phyloP scores from a whole-genome alignment of 768 basidiomycete species.

The Lentinula boryana region DNA sequence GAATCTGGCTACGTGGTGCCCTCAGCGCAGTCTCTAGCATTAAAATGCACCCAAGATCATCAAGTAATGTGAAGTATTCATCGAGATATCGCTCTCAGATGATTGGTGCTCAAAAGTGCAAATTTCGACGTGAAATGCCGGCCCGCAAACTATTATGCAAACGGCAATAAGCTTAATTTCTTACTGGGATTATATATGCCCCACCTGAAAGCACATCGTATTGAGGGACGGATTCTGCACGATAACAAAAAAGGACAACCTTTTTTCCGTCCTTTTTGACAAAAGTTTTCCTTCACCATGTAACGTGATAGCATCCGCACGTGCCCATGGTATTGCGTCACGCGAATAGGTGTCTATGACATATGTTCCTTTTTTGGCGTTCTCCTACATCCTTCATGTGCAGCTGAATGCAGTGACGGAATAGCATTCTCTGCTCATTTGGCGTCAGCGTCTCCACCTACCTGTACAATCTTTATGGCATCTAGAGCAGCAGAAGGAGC shows the following conservation, averaged over 20 bases:
- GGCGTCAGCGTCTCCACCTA: background rate
- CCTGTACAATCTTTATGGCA: background rate
- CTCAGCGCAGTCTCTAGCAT: too few species aligned
- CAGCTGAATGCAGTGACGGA: background rate
- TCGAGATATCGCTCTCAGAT: too few species aligned
- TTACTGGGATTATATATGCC: constrained; percentile 5
- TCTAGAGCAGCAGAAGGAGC: background rate
- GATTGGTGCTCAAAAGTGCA: too few species aligned
- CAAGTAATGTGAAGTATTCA: too few species aligned
- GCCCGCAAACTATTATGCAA: too few species aligned
- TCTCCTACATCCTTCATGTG: background rate
- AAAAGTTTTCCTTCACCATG: constrained; percentile 19
- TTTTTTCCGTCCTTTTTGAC: constrained; percentile 22
- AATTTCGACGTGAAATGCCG: too few species aligned
- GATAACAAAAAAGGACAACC: constrained; percentile 27
- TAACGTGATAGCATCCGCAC: too few species aligned
- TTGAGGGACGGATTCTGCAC: constrained; percentile 9
- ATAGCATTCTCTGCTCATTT: background rate
- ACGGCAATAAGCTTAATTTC: too few species aligned
- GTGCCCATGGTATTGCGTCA: background rate
- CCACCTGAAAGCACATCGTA: background rate
- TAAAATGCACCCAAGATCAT: too few species aligned
- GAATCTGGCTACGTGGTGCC: too few species aligned
- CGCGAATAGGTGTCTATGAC: background rate
- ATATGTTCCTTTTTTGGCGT: background rate